Percentiles rank a stretch among this genome's conserved stretches.
phyloP scores from a whole-genome alignment of 31 red algal species.

The Odonthalia washingtoniensis region DNA sequence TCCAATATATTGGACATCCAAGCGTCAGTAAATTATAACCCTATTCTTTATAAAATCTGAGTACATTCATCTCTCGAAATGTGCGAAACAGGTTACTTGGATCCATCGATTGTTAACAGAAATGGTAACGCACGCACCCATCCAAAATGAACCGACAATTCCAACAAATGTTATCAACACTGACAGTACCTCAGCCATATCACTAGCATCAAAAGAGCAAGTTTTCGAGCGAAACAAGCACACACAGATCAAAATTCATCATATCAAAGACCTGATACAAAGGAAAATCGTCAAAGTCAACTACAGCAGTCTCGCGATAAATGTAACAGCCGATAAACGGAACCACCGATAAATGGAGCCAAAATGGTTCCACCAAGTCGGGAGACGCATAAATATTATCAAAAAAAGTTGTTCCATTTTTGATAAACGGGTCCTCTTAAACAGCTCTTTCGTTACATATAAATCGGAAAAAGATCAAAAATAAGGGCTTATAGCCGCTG shows the following conservation, averaged over 20 bases:
- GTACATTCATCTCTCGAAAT: background rate
- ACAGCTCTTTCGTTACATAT: too few species aligned
- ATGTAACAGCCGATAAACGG: too few species aligned
- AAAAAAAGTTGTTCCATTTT: too few species aligned
- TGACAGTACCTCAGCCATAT: background rate
- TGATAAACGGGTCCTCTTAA: too few species aligned
- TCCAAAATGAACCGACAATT: background rate
- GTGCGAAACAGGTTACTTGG: background rate
- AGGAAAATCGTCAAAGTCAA: too few species aligned
- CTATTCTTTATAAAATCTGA: background rate
- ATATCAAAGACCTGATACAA: background rate
- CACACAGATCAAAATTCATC: background rate
- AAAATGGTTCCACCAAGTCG: too few species aligned
- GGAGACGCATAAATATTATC: too few species aligned
- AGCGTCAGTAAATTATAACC: background rate
- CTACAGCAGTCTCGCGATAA: too few species aligned
- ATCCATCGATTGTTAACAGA: background rate
- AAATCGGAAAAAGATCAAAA: too few species aligned
- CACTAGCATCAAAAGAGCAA: background rate
- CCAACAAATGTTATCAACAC: background rate
- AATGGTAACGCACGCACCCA: background rate
- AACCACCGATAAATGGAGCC: too few species aligned
- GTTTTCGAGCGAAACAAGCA: background rate
- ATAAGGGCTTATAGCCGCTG: too few species aligned
- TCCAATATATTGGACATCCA: too few species aligned